Evolutionary conservation across 805 yeast species (phyloP).

Genomic region (Hanseniaspora guilliermondii): DNA sequence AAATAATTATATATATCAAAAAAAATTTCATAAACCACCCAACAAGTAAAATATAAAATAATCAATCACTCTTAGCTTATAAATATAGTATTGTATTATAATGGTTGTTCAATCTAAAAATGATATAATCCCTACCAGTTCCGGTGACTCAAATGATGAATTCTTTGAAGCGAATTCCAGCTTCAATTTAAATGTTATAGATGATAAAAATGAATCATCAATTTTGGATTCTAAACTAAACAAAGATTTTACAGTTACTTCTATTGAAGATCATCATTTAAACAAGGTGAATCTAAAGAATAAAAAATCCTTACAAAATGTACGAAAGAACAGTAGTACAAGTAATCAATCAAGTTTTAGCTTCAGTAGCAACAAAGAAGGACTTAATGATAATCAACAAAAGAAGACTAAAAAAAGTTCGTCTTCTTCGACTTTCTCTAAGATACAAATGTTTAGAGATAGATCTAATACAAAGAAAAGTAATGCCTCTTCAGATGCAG

Average conservation of each 20-base stretch:
- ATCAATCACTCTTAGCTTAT: too few relatives aligned
- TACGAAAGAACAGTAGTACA: slow-evolving; percentile 6
- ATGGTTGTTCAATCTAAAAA: slow-evolving; percentile 22
- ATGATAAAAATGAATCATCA: neutral
- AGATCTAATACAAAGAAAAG: slow-evolving; percentile 12
- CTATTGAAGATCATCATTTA: neutral
- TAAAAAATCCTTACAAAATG: neutral
- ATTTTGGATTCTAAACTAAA: neutral
- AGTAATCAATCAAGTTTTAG: slow-evolving; percentile 10
- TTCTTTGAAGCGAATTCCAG: slow-evolving; percentile 14
- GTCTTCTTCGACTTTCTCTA: slow-evolving; percentile 9
- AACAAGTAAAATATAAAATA: too few relatives aligned
- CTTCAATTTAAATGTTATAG: neutral
- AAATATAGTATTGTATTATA: neutral
- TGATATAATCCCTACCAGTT: slow-evolving; percentile 17
- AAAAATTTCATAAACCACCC: too few relatives aligned
- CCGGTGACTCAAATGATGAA: slow-evolving; percentile 12
- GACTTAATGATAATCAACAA: neutral
- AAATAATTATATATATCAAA: too few relatives aligned
- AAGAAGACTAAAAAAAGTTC: neutral
- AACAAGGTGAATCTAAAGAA: neutral
- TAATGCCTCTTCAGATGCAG: slow-evolving; percentile 7
- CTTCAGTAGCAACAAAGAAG: neutral
- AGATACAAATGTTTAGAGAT: slow-evolving; percentile 12
- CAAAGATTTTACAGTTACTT: neutral